Evolutionary conservation across 331 rosid genomes (phyloP).

Genomic region (Ulmus americana): DNA sequence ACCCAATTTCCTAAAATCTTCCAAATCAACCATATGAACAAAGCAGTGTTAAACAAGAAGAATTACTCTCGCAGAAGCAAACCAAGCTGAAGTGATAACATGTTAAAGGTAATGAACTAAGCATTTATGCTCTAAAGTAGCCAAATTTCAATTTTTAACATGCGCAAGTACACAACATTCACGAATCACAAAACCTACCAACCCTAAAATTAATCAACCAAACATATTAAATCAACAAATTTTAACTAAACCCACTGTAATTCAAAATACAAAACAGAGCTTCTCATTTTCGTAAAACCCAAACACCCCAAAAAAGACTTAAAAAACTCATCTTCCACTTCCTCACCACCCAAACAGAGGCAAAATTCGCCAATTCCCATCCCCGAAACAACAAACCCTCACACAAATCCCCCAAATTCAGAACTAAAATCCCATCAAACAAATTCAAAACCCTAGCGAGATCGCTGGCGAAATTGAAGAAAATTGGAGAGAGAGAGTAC

Average conservation of each 20-base stretch:
- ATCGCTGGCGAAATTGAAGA: conserved; percentile 2
- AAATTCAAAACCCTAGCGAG: conserved; percentile 42
- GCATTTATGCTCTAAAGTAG: neutral
- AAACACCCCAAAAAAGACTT: neutral
- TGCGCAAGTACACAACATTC: neutral
- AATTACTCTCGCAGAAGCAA: neutral
- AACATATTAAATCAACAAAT: neutral
- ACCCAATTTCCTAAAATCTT: too few species aligned
- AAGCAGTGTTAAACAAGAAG: too few species aligned
- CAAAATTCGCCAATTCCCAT: conserved; percentile 6
- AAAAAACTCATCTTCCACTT: neutral
- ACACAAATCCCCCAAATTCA: neutral
- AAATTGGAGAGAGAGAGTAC: conserved; percentile 23
- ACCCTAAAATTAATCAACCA: neutral
- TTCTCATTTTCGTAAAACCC: neutral
- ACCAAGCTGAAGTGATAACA: neutral
- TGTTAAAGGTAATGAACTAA: neutral
- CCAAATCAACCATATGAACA: too few species aligned
- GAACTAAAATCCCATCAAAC: neutral
- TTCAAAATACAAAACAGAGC: neutral
- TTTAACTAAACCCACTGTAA: neutral
- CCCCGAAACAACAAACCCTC: conserved; percentile 15
- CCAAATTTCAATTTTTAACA: neutral
- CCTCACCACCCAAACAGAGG: neutral
- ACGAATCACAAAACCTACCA: too few species aligned